Base-by-base conservation (phyloP, 2,329 filamentous ascomycete species). In the Colletotrichum euphorbiae region DNA sequence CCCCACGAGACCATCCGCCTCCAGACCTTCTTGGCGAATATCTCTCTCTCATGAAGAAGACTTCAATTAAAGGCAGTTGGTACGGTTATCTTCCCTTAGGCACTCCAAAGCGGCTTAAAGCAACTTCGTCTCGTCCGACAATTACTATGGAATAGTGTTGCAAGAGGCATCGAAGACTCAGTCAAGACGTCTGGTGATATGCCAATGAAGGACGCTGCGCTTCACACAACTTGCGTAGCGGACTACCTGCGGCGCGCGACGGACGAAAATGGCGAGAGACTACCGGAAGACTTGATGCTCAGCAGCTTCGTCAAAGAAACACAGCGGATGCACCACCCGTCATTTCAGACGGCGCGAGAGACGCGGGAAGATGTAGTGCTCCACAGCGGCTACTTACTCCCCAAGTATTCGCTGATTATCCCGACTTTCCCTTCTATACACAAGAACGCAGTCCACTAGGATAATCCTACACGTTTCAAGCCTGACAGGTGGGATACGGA, bases 31-130 rank as follows among this genome's bases (percentile, higher is more conserved):
- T 62, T 1, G 63, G 63, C 2, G 58, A 67, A n/a, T 67, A 62
- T n/a, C 36, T 67, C 13, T 67, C 63, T 4, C 33, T 62, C 13
- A 62, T 67, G 63, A 67, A 67, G 3, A 67, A 67, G 24, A 67
- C 50, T 0, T 62, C 58, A 0, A 9, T 67, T 0, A 21, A 58
- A 6, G 50, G 58, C 3, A 62, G 50, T 12, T 67, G 58, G 63
- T 67, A 67, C 12, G 63, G 63, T 0, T 56, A 62, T 15, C 40
- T 67, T 5, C 63, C 63, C 0, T 67, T 67, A 15, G 63, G 63
- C 7, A 51, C 13, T 7, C 63, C 63, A 0, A 62, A 62, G 24
- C 28, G 63, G 8, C 58, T 67, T 7, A 0, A 62, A 62, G 24
- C 28, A 58, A 6, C 58, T 67, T 7, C 43, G 24, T 1, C 15